These are phyloP conservation scores for Saccharomyces hybrid DNA, from an alignment of 1,139 yeast species.

Conservation along the genomic window DNA sequence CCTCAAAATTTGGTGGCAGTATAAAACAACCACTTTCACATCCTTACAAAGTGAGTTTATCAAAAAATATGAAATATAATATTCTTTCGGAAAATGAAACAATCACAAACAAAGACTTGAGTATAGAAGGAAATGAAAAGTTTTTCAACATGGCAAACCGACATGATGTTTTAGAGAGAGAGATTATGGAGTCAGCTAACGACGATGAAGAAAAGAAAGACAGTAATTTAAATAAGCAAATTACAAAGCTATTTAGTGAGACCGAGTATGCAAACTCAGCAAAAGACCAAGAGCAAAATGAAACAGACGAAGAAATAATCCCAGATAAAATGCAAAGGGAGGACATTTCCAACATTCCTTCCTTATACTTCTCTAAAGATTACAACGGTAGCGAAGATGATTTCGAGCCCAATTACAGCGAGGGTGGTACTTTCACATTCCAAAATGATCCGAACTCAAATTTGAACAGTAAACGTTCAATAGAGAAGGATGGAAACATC, in stretches of 20 bases:
- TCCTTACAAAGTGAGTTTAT: neutral
- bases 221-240: neutral
- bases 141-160: neutral
- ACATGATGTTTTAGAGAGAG: too few relatives aligned
- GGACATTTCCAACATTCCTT: neutral
- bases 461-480: neutral
- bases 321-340: neutral
- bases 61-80: neutral
- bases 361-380: neutral
- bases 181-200: neutral
- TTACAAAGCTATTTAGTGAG: neutral
- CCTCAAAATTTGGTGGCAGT: too few relatives aligned
- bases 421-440: neutral
- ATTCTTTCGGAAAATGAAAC: neutral
- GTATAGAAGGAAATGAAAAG: neutral
- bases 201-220: neutral
- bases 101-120: neutral
- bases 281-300: neutral
- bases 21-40: neutral
- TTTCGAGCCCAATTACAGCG: neutral
- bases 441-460: neutral
- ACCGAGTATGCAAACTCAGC: neutral
- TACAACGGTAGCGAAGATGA: neutral
- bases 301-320: neutral
- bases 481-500: neutral